Percentiles rank a stretch among this genome's conserved stretches.
Conservation (phyloP, 2,329 filamentous ascomycete species). For the Fusarium chuoi region DNA sequence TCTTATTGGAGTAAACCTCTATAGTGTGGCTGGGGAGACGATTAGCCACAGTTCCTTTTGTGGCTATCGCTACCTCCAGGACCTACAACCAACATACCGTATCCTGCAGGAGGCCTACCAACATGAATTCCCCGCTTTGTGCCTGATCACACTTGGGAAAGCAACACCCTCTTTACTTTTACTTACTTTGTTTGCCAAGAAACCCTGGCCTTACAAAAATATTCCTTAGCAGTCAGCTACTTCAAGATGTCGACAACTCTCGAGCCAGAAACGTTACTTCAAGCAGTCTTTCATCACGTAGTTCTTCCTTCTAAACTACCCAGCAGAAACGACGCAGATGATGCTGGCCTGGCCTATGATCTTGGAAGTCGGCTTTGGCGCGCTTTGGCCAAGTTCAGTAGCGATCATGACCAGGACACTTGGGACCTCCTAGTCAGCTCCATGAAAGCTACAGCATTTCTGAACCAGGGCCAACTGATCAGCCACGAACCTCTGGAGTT, state of each 20-base stretch:
- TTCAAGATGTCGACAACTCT: background rate
- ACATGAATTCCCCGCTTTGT: background rate
- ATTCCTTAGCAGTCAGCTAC: background rate
- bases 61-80: fast-evolving
- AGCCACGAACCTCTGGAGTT: background rate
- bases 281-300: constrained; percentile 35
- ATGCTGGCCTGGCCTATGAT: background rate
- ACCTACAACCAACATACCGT: background rate
- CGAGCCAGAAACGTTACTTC: background rate
- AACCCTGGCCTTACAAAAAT: fast-evolving
- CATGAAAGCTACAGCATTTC: background rate
- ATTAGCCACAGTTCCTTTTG: background rate
- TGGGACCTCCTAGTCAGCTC: constrained; percentile 6
- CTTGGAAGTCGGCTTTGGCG: constrained; percentile 18
- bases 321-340: background rate
- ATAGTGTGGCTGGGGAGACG: background rate
- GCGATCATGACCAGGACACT: background rate
- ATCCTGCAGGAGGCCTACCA: background rate
- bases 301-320: constrained; percentile 41
- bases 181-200: background rate
- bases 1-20: background rate
- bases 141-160: background rate
- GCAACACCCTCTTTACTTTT: background rate
- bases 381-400: constrained; percentile 1
- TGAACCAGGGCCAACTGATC: constrained; percentile 4